Evolutionary conservation across 495 filamentous ascomycete species (phyloP), one percentile per base, ranked within the genome.

Genomic region (Halenospora varia): DNA sequence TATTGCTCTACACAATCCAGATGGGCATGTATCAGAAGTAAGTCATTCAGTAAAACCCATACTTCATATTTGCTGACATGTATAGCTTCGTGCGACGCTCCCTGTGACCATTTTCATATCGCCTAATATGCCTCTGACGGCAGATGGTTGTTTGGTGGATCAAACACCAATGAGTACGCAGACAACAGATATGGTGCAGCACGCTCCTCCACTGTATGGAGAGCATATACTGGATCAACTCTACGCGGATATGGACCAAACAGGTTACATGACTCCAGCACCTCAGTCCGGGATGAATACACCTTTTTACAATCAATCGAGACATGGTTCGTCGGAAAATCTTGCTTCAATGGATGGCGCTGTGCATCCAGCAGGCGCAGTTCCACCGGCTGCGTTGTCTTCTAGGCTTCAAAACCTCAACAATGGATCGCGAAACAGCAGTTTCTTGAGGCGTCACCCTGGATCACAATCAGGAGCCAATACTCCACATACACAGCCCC

Each of bases 71-170:
- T 40, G 22, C 60, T 66, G 46, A 66, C 50, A 22, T 18, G 10
- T 17, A 11, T 39, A 67, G 82, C 81, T 97, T 48, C 88, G 92
- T 18, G 90, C 90, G 42, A 89, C 88, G 17, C 79, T 97, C 22
- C 90, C 92, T 2, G 81, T 98, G 25, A 86, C 86, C 25, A 84
- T 98, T 26, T 96, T 93, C 72, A 96, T 97, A 61, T 98, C 94
- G 11, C 94, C 94, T 15, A 88, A 90, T 64, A 82, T 95, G 67
- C 84, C 88, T 10, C 78, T 97, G 29, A 87, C 89, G 62, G 88
- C 93, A 18, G 79, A 92, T 58, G 89, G 92, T 53, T 85, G 85
- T 59, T 75, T 90, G 17, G 76, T 84, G 15, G 74, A 79, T 48
- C 77, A 82, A 54, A 70, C 76, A 0, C 77, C 78, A 4, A 67